These are phyloP conservation scores for Discostella pseudostelligera DNA, from an alignment of 108 stramenopile genomes.

Conservation along the genomic window DNA sequence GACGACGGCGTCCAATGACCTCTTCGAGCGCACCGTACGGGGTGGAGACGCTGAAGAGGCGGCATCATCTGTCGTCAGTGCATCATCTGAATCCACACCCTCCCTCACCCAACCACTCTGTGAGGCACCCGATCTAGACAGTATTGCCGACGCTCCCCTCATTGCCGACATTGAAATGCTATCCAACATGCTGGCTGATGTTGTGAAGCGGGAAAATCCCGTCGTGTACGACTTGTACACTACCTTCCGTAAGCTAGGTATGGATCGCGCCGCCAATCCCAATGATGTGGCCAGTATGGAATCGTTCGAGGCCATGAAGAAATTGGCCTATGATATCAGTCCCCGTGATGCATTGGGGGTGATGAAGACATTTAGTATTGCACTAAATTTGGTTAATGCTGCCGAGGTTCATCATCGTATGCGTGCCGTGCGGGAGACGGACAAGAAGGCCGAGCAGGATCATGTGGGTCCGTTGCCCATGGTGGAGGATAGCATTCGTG, in stretches of 20 bases:
- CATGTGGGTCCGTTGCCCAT: conserved; percentile 68
- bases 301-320: conserved; percentile 65
- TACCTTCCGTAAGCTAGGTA: conserved; percentile 60
- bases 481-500: conserved; percentile 73
- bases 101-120: conserved; percentile 13
- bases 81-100: neutral
- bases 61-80: no score
- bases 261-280: conserved; percentile 58
- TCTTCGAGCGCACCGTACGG: no score
- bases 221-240: conserved; percentile 65
- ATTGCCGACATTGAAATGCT: conserved; percentile 72
- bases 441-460: conserved; percentile 16
- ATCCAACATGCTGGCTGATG: conserved; percentile 66
- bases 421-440: conserved; percentile 50
- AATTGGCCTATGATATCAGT: conserved; percentile 49
- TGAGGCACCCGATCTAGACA: conserved; percentile 23
- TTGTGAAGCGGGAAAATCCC: conserved; percentile 66
- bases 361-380: conserved; percentile 65
- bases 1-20: neutral
- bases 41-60: no score
- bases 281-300: conserved; percentile 15
- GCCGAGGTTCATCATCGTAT: conserved; percentile 87
- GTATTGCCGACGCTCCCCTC: conserved; percentile 38
- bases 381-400: conserved; percentile 78
- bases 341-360: conserved; percentile 72